phyloP scores from a whole-genome alignment of 257 asterid species.

The Solanum chilense region DNA sequence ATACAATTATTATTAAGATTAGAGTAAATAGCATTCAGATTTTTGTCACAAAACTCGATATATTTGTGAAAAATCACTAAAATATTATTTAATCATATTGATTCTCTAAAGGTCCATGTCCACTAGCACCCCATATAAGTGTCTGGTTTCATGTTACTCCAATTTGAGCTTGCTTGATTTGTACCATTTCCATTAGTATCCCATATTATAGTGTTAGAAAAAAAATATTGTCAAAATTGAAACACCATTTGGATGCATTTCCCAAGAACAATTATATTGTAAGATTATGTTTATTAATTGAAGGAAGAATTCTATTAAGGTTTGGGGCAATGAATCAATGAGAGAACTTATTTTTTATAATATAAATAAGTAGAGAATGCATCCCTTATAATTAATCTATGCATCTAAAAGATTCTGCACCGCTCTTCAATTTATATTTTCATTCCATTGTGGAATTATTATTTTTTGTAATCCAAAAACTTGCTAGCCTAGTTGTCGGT shows the following conservation, averaged over 20 bases:
- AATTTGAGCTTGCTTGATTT: neutral
- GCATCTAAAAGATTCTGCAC: neutral
- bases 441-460: neutral
- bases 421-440: neutral
- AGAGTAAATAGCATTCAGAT: neutral
- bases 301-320: neutral
- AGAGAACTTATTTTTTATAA: neutral
- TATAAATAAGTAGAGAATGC: neutral
- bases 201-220: neutral
- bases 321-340: neutral
- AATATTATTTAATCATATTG: neutral
- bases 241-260: neutral
- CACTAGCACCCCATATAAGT: neutral
- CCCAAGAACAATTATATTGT: neutral
- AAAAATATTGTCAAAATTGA: neutral
- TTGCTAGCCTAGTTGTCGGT: neutral
- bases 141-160: neutral
- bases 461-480: neutral
- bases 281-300: neutral
- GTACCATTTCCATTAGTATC: neutral
- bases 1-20: neutral
- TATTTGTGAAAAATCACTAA: neutral
- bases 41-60: neutral
- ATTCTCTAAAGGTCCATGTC: neutral
- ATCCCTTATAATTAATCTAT: neutral